These are phyloP conservation scores for Diplocarpon rosae DNA, from an alignment of 2,329 filamentous ascomycete genomes.

Conservation along the genomic window DNA sequence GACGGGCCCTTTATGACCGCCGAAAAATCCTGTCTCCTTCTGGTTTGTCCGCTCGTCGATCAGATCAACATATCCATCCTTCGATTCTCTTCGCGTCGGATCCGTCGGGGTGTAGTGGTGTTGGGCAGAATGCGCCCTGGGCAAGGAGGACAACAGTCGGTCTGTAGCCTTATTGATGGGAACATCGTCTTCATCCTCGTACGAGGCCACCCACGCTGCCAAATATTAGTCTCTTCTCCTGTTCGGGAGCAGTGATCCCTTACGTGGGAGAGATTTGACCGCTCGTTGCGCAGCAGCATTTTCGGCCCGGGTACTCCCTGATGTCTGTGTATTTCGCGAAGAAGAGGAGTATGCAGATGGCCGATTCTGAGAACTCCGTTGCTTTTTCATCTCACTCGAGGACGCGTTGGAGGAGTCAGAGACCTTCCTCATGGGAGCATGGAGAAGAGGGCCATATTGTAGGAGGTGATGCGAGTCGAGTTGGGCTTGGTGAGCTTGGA, in stretches of 20 bases:
- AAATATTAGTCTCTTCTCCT: background rate
- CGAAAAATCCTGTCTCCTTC: constrained; percentile 26
- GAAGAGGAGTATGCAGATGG: constrained; percentile 20
- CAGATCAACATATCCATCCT: constrained; percentile 26
- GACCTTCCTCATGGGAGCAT: constrained; percentile 6
- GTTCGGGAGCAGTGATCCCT: constrained; percentile 2
- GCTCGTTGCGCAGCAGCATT: constrained; percentile 18
- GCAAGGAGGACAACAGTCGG: constrained; percentile 18
- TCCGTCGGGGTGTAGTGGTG: constrained; percentile 19
- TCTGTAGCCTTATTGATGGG: constrained; percentile 12
- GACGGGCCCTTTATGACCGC: constrained; percentile 24
- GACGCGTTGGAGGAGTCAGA: constrained; percentile 16
- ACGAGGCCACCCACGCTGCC: constrained; percentile 27
- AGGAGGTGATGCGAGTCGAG: constrained; percentile 19
- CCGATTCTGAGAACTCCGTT: constrained; percentile 15
- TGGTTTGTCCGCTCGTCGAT: constrained; percentile 18
- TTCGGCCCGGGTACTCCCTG: constrained; percentile 18
- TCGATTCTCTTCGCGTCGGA: constrained; percentile 19
- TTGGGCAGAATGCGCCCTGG: constrained; percentile 21
- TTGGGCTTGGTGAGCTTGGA: constrained; percentile 9
- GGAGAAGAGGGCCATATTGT: constrained; percentile 16
- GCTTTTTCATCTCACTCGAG: constrained; percentile 19
- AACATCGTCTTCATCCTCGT: constrained; percentile 21
- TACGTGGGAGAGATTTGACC: constrained; percentile 25
- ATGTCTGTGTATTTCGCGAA: constrained; percentile 20